Conservation (phyloP, 176 grass and related monocot genomes). For the Rhynchospora pubera region DNA sequence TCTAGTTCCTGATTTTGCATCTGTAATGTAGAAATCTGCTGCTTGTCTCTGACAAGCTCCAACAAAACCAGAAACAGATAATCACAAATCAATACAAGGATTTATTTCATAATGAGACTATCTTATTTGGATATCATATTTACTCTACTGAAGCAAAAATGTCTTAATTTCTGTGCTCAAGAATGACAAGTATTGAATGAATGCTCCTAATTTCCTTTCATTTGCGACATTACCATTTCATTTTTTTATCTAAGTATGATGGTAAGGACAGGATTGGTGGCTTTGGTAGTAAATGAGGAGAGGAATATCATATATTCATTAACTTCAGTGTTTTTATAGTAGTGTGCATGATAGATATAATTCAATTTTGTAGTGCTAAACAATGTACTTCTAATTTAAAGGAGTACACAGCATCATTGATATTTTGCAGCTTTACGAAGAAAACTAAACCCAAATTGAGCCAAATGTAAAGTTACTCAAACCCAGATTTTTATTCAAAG, state of each 20-base stretch:
- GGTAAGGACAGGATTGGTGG: not conserved
- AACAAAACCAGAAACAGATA: conserved; percentile 44
- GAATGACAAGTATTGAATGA: not conserved
- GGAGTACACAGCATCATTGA: not conserved
- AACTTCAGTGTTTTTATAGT: not conserved
- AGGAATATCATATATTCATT: not conserved
- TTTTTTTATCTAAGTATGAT: not conserved
- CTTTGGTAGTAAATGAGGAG: not conserved
- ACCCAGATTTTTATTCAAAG: not conserved
- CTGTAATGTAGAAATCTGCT: conserved; percentile 97
- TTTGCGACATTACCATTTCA: not conserved
- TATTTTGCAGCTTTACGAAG: not conserved
- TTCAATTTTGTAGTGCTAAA: not conserved
- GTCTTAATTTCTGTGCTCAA: not conserved
- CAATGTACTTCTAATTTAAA: not conserved
- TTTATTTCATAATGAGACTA: not conserved
- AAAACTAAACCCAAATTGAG: not conserved
- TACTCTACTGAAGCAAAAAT: not conserved
- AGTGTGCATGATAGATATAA: not conserved
- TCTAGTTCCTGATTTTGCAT: conserved; percentile 66
- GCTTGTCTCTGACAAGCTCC: conserved; percentile 66
- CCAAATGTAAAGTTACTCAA: not conserved
- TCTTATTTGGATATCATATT: not conserved
- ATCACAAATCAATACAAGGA: conserved; percentile 4
- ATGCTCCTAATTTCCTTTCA: not conserved